Evolutionary conservation across 148 eudicot species (phyloP).

Genomic region (Fagopyrum homotropicum): DNA sequence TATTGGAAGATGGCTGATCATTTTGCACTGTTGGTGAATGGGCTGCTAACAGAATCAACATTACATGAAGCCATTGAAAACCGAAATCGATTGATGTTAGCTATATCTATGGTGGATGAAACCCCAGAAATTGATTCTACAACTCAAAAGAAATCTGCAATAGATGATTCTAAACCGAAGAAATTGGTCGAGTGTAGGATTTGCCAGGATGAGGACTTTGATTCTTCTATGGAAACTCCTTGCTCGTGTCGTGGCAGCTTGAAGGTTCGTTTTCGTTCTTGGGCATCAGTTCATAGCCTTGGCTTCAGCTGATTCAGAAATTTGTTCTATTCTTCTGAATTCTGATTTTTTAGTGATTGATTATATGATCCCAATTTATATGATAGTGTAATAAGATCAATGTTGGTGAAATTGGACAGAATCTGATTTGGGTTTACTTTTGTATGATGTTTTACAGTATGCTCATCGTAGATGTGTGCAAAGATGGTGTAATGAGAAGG

Average conservation of each 20-base stretch:
- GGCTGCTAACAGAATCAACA: conserved; percentile 86
- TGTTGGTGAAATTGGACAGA: not conserved
- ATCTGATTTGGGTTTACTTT: not conserved
- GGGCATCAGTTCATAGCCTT: not conserved
- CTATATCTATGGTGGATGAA: conserved; percentile 17
- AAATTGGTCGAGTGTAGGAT: conserved; percentile 89
- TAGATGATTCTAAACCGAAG: conserved; percentile 31
- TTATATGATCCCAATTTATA: not conserved
- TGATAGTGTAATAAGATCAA: not conserved
- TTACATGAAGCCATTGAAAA: conserved; percentile 81
- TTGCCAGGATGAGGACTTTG: conserved; percentile 87
- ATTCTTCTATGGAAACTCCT: conserved; percentile 85
- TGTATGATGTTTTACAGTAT: conserved; percentile 2
- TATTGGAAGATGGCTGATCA: conserved; percentile 76
- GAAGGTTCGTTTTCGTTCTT: conserved; percentile 37
- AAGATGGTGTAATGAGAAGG: conserved; percentile 18
- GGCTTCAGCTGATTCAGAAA: not conserved
- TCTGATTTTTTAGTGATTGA: not conserved
- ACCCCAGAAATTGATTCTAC: conserved; percentile 14
- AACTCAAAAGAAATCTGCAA: conserved; percentile 22
- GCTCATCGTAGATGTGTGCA: conserved; percentile 16
- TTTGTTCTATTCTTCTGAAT: not conserved
- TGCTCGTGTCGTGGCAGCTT: conserved; percentile 96
- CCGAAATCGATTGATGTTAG: conserved; percentile 31
- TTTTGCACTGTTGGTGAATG: conserved; percentile 73